A percentile compares a stretch with the other conserved stretches of the same genome.
phyloP scores from a whole-genome alignment of 2,329 filamentous ascomycete species.

The Thielaviopsis euricoi region DNA sequence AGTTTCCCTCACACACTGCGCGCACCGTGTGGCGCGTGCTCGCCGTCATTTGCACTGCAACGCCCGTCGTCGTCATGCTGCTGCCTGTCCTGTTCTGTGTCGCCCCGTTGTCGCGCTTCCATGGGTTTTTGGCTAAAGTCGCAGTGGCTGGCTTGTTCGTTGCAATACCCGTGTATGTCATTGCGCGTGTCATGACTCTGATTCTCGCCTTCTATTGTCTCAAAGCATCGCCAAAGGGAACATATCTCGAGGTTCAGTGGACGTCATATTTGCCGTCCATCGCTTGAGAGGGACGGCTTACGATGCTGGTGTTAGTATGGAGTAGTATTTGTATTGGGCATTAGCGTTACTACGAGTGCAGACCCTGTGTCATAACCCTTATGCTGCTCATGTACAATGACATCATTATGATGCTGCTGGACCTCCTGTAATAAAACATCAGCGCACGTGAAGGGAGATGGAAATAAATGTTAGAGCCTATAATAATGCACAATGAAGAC shows the following conservation, averaged over 20 bases:
- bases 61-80: not conserved
- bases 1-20: not conserved
- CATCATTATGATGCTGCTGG: not conserved
- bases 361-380: not conserved
- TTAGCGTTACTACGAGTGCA: too few relatives aligned
- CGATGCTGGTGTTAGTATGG: too few relatives aligned
- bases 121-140: not conserved
- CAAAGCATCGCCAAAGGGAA: not conserved
- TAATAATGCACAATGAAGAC: too few relatives aligned
- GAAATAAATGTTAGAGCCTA: too few relatives aligned
- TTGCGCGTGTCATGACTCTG: not conserved
- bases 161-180: not conserved
- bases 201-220: conserved; percentile 2
- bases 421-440: not conserved
- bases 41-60: not conserved
- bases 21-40: not conserved
- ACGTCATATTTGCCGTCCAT: not conserved
- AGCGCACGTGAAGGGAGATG: too few relatives aligned
- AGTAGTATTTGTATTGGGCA: too few relatives aligned
- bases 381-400: not conserved
- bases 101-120: not conserved
- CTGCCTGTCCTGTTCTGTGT: not conserved
- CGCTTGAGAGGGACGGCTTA: not conserved
- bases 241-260: not conserved
- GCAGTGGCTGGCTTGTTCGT: not conserved